Percentiles rank a stretch among this genome's conserved stretches.
phyloP scores from a whole-genome alignment of 2,329 filamentous ascomycete genomes.

The Hortaea sp. region DNA sequence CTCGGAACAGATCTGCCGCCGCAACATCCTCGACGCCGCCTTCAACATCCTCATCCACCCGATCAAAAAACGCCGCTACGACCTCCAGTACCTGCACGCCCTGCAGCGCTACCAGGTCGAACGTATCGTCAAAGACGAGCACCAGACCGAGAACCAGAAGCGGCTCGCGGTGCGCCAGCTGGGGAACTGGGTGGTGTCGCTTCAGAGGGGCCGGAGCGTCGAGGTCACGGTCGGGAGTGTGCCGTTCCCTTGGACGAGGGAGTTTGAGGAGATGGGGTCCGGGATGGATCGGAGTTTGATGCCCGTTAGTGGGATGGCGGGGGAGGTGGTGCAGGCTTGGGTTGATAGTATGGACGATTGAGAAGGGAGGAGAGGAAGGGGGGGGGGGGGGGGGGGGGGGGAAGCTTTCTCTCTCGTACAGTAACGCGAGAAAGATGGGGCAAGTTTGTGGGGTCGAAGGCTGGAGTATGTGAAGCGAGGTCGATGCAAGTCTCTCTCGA shows the following conservation, averaged over 20 bases:
- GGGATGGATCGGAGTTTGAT: neutral
- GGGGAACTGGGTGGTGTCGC: neutral
- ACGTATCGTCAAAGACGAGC: neutral
- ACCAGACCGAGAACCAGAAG: no score
- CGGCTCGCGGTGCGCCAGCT: neutral
- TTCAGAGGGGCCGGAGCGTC: neutral
- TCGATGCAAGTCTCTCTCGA: no score
- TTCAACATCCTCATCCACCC: neutral
- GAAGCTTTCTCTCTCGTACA: no score
- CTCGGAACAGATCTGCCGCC: neutral
- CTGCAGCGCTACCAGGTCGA: neutral
- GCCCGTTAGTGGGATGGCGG: neutral
- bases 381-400: no score
- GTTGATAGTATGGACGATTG: neutral
- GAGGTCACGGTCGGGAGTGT: neutral
- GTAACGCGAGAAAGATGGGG: no score
- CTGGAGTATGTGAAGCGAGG: no score
- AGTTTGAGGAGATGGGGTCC: neutral
- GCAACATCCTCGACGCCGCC: neutral
- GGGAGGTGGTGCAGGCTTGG: neutral
- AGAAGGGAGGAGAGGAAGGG: neutral
- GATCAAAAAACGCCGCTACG: neutral
- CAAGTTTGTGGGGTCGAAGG: no score
- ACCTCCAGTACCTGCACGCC: neutral
- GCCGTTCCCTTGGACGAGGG: neutral